Conservation (phyloP, 768 basidiomycete genomes). For the Russula vinacea region DNA sequence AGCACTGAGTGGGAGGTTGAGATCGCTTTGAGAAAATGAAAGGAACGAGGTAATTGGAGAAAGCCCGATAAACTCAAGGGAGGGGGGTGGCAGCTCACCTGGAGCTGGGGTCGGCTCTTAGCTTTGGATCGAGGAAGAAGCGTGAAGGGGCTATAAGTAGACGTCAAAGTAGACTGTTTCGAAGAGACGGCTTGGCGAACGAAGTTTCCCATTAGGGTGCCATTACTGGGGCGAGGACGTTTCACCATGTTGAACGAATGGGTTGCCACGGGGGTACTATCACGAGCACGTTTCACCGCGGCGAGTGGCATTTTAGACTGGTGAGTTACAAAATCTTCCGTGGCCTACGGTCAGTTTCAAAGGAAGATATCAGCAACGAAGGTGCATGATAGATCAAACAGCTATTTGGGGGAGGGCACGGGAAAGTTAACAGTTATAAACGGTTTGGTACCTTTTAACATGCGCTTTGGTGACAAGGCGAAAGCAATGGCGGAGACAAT, state of each 20-base stretch:
- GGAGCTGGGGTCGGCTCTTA: constrained; percentile 1
- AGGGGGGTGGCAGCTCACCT: constrained; percentile 3
- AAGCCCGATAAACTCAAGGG: constrained; percentile 10
- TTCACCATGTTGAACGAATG: background rate
- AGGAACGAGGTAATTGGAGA: constrained; percentile 19
- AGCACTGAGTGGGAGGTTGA: background rate
- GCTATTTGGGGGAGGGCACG: background rate
- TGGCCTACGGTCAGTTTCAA: background rate
- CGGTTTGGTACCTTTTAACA: constrained; percentile 4
- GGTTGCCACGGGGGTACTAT: background rate
- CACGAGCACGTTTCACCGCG: background rate
- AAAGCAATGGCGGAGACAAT: background rate
- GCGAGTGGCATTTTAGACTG: constrained; percentile 6
- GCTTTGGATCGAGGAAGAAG: background rate
- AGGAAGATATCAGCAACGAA: background rate
- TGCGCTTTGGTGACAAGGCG: background rate
- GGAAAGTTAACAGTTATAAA: background rate
- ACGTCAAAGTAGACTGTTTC: background rate
- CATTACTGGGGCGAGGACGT: background rate
- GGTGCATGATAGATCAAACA: background rate
- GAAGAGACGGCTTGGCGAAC: background rate
- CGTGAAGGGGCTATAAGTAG: background rate
- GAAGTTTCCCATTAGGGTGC: background rate
- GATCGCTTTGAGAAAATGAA: constrained; percentile 5
- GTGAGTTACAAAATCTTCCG: background rate